A percentile compares a stretch with the other conserved stretches of the same genome.
Evolutionary conservation across 179 eudicot species (phyloP).

Genomic region (Amaranthus tricolor): DNA sequence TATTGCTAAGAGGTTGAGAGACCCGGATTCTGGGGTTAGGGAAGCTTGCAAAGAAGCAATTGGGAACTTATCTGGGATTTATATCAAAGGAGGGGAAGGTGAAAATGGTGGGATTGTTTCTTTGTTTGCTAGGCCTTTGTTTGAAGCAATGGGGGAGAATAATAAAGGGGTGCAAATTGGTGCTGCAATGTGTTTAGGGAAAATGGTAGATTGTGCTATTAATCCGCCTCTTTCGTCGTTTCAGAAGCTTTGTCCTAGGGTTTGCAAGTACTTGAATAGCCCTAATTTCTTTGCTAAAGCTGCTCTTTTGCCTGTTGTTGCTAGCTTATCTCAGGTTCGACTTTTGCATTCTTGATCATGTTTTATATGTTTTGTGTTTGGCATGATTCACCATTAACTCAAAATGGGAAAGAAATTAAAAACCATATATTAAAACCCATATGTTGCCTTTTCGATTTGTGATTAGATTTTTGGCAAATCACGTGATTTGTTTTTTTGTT

Average conservation of each 20-base stretch:
- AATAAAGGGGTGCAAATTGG: constrained; percentile 81
- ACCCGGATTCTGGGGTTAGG: constrained; percentile 71
- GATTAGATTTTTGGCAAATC: neutral
- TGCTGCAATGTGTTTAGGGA: constrained; percentile 81
- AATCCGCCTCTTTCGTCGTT: constrained; percentile 63
- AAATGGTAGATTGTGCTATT: constrained; percentile 63
- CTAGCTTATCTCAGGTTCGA: constrained; percentile 78
- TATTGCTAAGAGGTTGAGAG: constrained; percentile 72
- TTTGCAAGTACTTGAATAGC: constrained; percentile 78
- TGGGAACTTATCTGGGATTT: constrained; percentile 60
- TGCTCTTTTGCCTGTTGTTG: constrained; percentile 72
- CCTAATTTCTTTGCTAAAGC: constrained; percentile 86
- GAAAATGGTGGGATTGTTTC: constrained; percentile 62
- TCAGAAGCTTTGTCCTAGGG: constrained; percentile 80
- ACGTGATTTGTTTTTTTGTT: neutral
- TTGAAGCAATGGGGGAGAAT: constrained; percentile 88
- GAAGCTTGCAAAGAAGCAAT: constrained; percentile 78
- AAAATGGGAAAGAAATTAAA: no score
- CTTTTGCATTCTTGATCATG: neutral
- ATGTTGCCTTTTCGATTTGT: neutral
- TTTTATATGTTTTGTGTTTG: neutral
- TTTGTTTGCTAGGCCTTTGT: constrained; percentile 81
- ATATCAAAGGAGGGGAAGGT: constrained; percentile 45
- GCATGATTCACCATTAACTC: no score
- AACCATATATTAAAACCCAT: no score